Conservation (phyloP, 192 early-diverging fungal species). For the Kappamyces sp. region DNA sequence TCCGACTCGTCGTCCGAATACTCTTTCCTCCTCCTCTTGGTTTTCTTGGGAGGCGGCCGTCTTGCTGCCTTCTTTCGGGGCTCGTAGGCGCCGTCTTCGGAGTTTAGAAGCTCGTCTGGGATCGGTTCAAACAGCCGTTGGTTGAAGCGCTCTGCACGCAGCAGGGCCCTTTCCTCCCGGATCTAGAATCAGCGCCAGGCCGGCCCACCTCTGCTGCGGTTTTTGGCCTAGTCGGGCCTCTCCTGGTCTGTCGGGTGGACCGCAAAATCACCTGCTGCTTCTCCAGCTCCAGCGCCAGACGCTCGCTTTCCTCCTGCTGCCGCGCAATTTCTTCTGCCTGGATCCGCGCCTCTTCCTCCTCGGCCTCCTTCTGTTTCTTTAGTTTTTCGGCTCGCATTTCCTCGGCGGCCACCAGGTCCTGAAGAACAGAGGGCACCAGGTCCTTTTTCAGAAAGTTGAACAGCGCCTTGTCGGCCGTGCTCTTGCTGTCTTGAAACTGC, state of each 20-base stretch:
- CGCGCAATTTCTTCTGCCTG: slow-evolving; percentile 20
- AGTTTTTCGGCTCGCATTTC: slow-evolving; percentile 36
- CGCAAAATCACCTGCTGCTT: too few species aligned
- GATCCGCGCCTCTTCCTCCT: slow-evolving; percentile 23
- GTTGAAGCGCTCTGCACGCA: slow-evolving; percentile 7
- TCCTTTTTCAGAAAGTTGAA: slow-evolving; percentile 48
- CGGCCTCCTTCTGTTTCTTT: slow-evolving; percentile 48
- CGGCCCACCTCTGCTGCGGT: too few species aligned
- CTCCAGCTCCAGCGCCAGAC: slow-evolving; percentile 12
- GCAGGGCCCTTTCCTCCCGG: slow-evolving; percentile 16
- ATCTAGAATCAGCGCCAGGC: slow-evolving; percentile 13
- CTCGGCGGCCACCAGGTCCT: slow-evolving; percentile 33
- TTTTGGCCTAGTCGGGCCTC: too few species aligned
- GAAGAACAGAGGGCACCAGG: slow-evolving; percentile 51
- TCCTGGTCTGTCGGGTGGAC: too few species aligned
- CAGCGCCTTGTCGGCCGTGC: slow-evolving; percentile 51
- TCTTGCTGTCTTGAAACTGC: slow-evolving; percentile 46
- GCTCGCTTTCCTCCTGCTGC: slow-evolving; percentile 32
- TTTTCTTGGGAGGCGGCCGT: too few species aligned
- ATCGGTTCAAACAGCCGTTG: neutral
- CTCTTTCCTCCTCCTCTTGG: too few species aligned
- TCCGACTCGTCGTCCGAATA: too few species aligned
- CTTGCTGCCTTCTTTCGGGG: too few species aligned
- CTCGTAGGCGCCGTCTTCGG: too few species aligned
- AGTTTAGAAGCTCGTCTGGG: too few species aligned